These are phyloP conservation scores for Entomophthora muscae DNA, from an alignment of 371 early-diverging fungal species.

Conservation along the genomic window DNA sequence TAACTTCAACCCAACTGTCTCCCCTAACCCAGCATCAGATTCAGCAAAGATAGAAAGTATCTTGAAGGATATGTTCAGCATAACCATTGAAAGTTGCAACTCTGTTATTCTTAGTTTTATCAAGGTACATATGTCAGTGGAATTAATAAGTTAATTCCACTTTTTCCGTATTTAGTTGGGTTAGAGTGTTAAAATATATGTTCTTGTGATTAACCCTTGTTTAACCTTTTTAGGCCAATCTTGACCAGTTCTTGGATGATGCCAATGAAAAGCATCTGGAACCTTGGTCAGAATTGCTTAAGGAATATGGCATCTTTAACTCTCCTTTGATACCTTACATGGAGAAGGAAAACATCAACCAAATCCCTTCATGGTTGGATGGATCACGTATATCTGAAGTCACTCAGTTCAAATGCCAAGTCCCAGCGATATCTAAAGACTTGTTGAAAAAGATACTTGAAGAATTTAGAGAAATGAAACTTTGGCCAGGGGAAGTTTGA, in stretches of 20 bases:
- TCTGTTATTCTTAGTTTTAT: slow-evolving; percentile 58
- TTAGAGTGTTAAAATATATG: too few species aligned
- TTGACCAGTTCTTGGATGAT: slow-evolving; percentile 68
- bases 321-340: slow-evolving; percentile 89
- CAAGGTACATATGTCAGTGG: slow-evolving; percentile 36
- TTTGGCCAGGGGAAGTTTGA: slow-evolving; percentile 3
- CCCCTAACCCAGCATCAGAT: slow-evolving; percentile 26
- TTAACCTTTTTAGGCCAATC: slow-evolving; percentile 30
- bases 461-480: slow-evolving; percentile 2
- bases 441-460: background rate
- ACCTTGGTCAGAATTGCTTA: slow-evolving; percentile 48
- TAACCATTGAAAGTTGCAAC: slow-evolving; percentile 70
- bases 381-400: background rate
- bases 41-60: slow-evolving; percentile 57
- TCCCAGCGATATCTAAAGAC: background rate
- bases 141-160: too few species aligned
- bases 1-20: slow-evolving; percentile 9
- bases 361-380: background rate
- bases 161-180: too few species aligned
- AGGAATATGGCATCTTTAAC: slow-evolving; percentile 35
- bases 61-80: slow-evolving; percentile 54
- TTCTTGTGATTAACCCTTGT: too few species aligned
- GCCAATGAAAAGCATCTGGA: slow-evolving; percentile 79
- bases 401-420: background rate
- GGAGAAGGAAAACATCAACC: slow-evolving; percentile 42